Evolutionary conservation across 176 grass and related monocot genomes (phyloP).

Genomic region (Triticum turgidum): DNA sequence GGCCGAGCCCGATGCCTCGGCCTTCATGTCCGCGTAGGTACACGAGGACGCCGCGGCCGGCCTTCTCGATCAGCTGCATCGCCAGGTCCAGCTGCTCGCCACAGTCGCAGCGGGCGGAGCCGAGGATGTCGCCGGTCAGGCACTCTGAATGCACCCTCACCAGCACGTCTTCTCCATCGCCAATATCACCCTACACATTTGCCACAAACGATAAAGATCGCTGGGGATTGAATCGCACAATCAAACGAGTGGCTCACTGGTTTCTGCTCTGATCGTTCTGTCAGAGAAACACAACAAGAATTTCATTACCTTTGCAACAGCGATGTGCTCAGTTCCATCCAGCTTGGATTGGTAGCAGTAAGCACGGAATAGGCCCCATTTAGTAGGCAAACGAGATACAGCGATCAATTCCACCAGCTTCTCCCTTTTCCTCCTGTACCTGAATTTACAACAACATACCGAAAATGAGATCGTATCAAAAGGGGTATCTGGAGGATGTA

Average conservation of each 20-base stretch:
- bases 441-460: slow-evolving; percentile 37
- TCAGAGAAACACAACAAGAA: not conserved
- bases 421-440: slow-evolving; percentile 83
- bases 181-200: slow-evolving; percentile 60
- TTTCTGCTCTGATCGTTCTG: not conserved
- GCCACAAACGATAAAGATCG: not conserved
- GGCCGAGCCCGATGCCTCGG: slow-evolving; percentile 84
- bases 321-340: slow-evolving; percentile 89
- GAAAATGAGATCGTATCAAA: not conserved
- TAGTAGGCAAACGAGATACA: slow-evolving; percentile 77
- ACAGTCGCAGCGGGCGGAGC: slow-evolving; percentile 81
- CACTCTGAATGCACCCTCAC: slow-evolving; percentile 96
- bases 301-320: slow-evolving; percentile 63
- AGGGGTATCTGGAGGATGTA: not conserved
- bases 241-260: too few relatives aligned
- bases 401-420: slow-evolving; percentile 88
- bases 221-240: not conserved
- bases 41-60: slow-evolving; percentile 77
- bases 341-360: slow-evolving; percentile 93
- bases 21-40: slow-evolving; percentile 96
- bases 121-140: slow-evolving; percentile 86
- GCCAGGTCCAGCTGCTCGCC: slow-evolving; percentile 85
- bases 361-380: slow-evolving; percentile 89
- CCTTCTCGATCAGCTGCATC: slow-evolving; percentile 78
- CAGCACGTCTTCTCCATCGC: slow-evolving; percentile 62